Percentiles rank a stretch among this genome's conserved stretches.
These are phyloP conservation scores for Dentipellis fragilis DNA, from an alignment of 768 basidiomycete genomes.

Conservation along the genomic window DNA sequence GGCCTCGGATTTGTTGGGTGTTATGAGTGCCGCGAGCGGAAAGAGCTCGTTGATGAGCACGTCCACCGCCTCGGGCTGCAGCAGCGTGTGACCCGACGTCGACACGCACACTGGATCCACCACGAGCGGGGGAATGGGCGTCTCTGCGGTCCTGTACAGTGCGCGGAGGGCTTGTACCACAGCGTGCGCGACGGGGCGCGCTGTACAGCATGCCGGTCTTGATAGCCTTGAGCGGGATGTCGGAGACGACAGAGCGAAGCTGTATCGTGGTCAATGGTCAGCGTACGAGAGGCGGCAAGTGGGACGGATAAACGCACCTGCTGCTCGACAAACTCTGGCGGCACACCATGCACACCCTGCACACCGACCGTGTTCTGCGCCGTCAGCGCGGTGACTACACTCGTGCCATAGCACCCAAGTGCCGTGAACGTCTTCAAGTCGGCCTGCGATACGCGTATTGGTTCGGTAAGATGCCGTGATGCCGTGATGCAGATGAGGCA, in stretches of 20 bases:
- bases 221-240: slow-evolving; percentile 61
- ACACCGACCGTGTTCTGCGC: slow-evolving; percentile 88
- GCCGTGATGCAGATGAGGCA: slow-evolving; percentile 1
- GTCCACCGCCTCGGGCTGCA: slow-evolving; percentile 55
- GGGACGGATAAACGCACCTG: slow-evolving; percentile 42
- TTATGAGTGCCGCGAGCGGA: slow-evolving; percentile 62
- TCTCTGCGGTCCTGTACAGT: slow-evolving; percentile 22
- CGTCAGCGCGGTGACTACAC: slow-evolving; percentile 76
- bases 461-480: not conserved
- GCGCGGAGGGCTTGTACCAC: slow-evolving; percentile 41
- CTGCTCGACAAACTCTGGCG: slow-evolving; percentile 59
- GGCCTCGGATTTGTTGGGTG: slow-evolving; percentile 80
- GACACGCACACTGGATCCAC: slow-evolving; percentile 90
- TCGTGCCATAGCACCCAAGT: slow-evolving; percentile 68
- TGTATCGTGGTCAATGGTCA: slow-evolving; percentile 19
- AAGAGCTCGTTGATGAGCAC: slow-evolving; percentile 54
- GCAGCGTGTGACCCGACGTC: slow-evolving; percentile 76
- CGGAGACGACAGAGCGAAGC: slow-evolving; percentile 63
- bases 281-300: not conserved
- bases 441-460: slow-evolving; percentile 35
- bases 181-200: slow-evolving; percentile 36
- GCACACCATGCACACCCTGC: slow-evolving; percentile 56
- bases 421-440: slow-evolving; percentile 83
- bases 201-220: slow-evolving; percentile 90
- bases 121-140: slow-evolving; percentile 43